Conservation (phyloP, 495 filamentous ascomycete genomes). For the Ramalina intermedia region DNA sequence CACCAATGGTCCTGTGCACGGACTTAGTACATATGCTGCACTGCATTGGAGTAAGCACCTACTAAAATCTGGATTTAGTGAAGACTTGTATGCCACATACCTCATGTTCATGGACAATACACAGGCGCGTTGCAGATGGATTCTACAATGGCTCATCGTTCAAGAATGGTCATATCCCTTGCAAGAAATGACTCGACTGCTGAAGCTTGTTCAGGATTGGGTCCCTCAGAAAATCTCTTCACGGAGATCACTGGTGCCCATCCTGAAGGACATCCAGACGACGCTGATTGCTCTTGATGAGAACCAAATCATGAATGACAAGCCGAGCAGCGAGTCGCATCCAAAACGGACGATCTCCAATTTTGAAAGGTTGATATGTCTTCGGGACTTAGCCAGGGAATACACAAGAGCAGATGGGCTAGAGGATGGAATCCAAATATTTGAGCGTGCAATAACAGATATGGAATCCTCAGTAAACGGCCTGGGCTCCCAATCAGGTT, state of each 20-base stretch:
- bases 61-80: too few relatives aligned
- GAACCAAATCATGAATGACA: background rate
- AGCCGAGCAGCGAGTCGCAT: background rate
- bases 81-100: too few relatives aligned
- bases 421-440: background rate
- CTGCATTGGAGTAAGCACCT: too few relatives aligned
- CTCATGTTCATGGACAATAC: too few relatives aligned
- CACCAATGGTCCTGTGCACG: too few relatives aligned
- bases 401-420: background rate
- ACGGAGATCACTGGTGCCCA: background rate
- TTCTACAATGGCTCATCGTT: too few relatives aligned
- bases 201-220: background rate
- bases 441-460: background rate
- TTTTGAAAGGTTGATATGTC: background rate
- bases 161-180: background rate
- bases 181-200: background rate
- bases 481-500: background rate
- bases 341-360: background rate
- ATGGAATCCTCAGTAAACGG: background rate
- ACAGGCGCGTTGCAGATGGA: too few relatives aligned
- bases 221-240: background rate
- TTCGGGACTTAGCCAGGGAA: background rate
- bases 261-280: background rate
- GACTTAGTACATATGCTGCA: too few relatives aligned
- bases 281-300: background rate